Base-by-base conservation (phyloP, 805 yeast species). In the Yamadazyma tumulicola region DNA sequence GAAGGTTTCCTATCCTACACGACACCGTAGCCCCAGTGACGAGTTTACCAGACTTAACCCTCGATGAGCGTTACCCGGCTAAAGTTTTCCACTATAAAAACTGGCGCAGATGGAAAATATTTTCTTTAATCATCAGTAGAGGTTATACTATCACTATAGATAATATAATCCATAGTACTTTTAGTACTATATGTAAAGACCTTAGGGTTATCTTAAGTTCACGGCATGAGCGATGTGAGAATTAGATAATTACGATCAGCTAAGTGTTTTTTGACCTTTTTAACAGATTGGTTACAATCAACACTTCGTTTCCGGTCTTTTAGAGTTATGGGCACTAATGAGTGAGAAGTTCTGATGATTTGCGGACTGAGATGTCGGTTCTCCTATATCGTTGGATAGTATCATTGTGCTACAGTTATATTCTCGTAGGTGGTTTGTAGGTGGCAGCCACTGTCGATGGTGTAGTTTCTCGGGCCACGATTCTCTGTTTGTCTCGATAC, bases 261-360 rank as follows among this genome's bases (percentile, higher is more conserved):
- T 79, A 78, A 77, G 79, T 74, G 72, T 61, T 65, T 67, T 60
- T 67, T 79, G 85, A 79, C 85, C 76, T 64, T 71, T 67, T 75
- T 74, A 79, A 79, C 85, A 79, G 78, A 70, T 69, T 61, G 71
- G 85, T 63, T 79, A 79, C 85, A 79, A 72, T 67, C 62, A 67
- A 63, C 69, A 74, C 78, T 79, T 75, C 85, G 85, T 79, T 78
- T 77, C 73, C 77, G 80, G 83, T 74, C 75, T 69, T 81, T 79
- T 79, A 79, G 83, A 79, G 60, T 52, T 52, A 63, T 41, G n/a
- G 18, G 37, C 37, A 34, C 26, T 34, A 34, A 34, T 34, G 37
- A 34, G 20, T 19, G 6, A 13, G 11, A 49, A 61, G 62, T 49
- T 63, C 64, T 57, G 57, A 46, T 61, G 52, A 48, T 42, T 42